Base-by-base conservation (phyloP, 495 filamentous ascomycete species). In the Cercophora samala region DNA sequence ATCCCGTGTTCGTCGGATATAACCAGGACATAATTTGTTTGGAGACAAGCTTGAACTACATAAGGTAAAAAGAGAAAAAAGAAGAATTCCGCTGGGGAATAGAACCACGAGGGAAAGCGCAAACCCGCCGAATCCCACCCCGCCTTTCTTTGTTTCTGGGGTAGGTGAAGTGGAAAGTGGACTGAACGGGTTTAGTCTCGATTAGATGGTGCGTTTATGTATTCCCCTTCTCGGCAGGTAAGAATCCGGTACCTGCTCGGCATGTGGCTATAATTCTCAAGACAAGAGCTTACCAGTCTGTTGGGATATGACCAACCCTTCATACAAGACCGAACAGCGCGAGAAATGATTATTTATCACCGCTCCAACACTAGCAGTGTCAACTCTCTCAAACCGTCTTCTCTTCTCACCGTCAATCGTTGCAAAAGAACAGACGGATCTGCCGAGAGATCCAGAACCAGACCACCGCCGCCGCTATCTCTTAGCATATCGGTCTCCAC, bases 1-100 rank as follows among this genome's bases (percentile, higher is more conserved):
- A 56, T 59, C 21, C 23, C 42, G 22, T 19, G 21, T 51, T 25
- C 0, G 8, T 58, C 66, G 66, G 66, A 26, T 56, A 68, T 68
- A 68, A 64, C 26, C 62, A 68, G 66, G 66, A 32, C 21, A n/a
- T 68, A 64, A 26, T 15, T 15, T 46, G 6, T 13, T 46, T 29
- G 4, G 3, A 8, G 37, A 46, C 37, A 46, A 46, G 37, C 37
- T 13, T 32, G n/a, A n/a, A 32, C 8, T 8, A 32, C 29, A 4
- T 4, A 32, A 32, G 29, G 2, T 13, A 5, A 18, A 46, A 13
- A 46, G 13, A 9, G 37, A 17, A 46, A 46, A 17, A 17, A 17
- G 15, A 46, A 46, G 37, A 46, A 46, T 11, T 46, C n/a, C 37
- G 37, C 37, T 46, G 6, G 37, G 6, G 5, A 46, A 46, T 46